These are phyloP conservation scores for Solanum ossicruentum DNA, from an alignment of 257 asterid genomes.

Conservation along the genomic window DNA sequence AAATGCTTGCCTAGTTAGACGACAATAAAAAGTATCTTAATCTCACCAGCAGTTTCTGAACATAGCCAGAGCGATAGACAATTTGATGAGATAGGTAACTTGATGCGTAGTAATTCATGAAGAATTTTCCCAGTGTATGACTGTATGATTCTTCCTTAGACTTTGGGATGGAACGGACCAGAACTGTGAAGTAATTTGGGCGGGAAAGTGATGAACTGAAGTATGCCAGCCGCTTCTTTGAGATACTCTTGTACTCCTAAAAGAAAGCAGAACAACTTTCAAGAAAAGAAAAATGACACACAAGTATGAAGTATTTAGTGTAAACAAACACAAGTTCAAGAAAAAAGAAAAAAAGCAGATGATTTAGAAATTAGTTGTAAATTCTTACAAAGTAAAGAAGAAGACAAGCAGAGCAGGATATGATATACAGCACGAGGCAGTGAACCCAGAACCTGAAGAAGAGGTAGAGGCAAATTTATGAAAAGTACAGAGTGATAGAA, in stretches of 20 bases:
- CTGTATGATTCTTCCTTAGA: constrained; percentile 11
- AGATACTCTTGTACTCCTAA: constrained; percentile 9
- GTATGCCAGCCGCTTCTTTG: constrained; percentile 4
- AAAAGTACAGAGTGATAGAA: not conserved
- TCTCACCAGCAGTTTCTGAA: constrained; percentile 21
- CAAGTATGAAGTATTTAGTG: not conserved
- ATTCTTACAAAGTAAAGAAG: constrained; percentile 24
- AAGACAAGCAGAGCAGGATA: constrained; percentile 12
- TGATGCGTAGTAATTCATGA: constrained; percentile 16
- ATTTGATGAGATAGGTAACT: constrained; percentile 31
- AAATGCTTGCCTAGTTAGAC: not conserved
- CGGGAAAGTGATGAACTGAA: constrained; percentile 10
- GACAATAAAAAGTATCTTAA: not conserved
- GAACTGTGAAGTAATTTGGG: constrained; percentile 24
- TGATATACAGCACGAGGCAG: constrained; percentile 17
- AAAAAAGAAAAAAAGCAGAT: not conserved
- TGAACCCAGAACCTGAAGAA: constrained; percentile 29
- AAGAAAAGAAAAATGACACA: not conserved
- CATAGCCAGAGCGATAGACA: constrained; percentile 11
- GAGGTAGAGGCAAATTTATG: not conserved
- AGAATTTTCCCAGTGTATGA: constrained; percentile 11
- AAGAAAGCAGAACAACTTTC: not conserved
- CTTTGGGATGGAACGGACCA: constrained; percentile 28
- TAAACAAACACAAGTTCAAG: not conserved
- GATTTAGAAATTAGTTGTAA: not conserved